A percentile compares a stretch with the other conserved stretches of the same genome.
Conservation (phyloP, 2,329 filamentous ascomycete species). For the Pseudogymnoascus destructans region DNA sequence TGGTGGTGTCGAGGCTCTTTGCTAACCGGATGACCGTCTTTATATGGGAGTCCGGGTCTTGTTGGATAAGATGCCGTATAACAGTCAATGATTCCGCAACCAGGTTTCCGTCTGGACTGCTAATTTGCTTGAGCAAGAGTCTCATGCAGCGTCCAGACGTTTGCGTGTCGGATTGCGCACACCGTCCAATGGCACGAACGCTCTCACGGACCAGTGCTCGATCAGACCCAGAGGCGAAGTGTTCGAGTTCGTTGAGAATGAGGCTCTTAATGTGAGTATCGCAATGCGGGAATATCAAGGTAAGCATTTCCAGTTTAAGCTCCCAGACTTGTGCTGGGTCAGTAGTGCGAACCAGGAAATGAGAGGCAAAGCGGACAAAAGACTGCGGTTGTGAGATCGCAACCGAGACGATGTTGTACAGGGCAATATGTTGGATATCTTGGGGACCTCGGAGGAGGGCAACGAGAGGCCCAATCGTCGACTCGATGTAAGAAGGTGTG, state of each 20-base stretch:
- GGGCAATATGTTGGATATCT: constrained; percentile 77
- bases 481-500: constrained; percentile 59
- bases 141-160: constrained; percentile 70
- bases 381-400: constrained; percentile 60
- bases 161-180: constrained; percentile 62
- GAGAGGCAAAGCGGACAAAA: constrained; percentile 80
- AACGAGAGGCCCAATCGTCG: constrained; percentile 70
- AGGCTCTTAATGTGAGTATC: constrained; percentile 66
- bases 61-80: constrained; percentile 88
- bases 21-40: constrained; percentile 81
- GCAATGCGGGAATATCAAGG: constrained; percentile 78
- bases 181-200: constrained; percentile 84
- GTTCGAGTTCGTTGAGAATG: constrained; percentile 83
- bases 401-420: constrained; percentile 93
- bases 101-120: constrained; percentile 72
- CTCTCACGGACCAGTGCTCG: constrained; percentile 73
- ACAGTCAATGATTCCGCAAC: constrained; percentile 91
- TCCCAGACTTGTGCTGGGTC: constrained; percentile 77
- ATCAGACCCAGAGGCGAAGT: constrained; percentile 70
- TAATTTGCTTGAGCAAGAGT: constrained; percentile 75
- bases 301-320: constrained; percentile 81
- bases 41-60: constrained; percentile 66
- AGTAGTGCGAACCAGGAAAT: constrained; percentile 73
- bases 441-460: constrained; percentile 72
- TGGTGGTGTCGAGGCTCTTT: constrained; percentile 79